phyloP scores from a whole-genome alignment of 306 rosid species.

The Oxytropis ochrocephala region DNA sequence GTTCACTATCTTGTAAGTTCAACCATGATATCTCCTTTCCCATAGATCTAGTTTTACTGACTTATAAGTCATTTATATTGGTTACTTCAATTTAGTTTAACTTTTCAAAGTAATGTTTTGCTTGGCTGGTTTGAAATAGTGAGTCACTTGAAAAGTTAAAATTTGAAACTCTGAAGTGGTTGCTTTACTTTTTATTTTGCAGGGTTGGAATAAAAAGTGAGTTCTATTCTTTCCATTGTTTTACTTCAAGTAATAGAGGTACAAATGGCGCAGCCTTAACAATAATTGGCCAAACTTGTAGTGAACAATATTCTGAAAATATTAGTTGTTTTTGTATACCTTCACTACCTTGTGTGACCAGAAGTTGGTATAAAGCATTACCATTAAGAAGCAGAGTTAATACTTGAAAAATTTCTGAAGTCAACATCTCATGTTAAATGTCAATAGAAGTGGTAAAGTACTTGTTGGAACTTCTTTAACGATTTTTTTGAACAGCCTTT shows the following conservation, averaged over 20 bases:
- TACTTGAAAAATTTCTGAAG: not conserved
- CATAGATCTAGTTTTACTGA: not conserved
- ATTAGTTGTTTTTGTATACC: not conserved
- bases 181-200: conserved; percentile 46
- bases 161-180: conserved; percentile 10
- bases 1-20: conserved; percentile 95
- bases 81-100: not conserved
- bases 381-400: not conserved
- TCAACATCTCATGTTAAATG: conserved; percentile 16
- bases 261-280: not conserved
- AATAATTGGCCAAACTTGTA: not conserved
- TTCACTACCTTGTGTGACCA: not conserved
- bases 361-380: not conserved
- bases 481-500: not conserved
- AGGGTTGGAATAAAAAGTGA: conserved; percentile 99
- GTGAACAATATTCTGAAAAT: conserved; percentile 3
- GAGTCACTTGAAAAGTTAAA: not conserved
- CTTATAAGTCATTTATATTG: not conserved
- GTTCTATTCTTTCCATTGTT: conserved; percentile 31
- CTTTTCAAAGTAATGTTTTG: not conserved
- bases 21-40: not conserved
- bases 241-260: conserved; percentile 19
- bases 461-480: conserved; percentile 9
- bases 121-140: not conserved
- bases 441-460: conserved; percentile 9